Conservation (phyloP, 176 grass and related monocot genomes). For the Thalia dealbata region DNA sequence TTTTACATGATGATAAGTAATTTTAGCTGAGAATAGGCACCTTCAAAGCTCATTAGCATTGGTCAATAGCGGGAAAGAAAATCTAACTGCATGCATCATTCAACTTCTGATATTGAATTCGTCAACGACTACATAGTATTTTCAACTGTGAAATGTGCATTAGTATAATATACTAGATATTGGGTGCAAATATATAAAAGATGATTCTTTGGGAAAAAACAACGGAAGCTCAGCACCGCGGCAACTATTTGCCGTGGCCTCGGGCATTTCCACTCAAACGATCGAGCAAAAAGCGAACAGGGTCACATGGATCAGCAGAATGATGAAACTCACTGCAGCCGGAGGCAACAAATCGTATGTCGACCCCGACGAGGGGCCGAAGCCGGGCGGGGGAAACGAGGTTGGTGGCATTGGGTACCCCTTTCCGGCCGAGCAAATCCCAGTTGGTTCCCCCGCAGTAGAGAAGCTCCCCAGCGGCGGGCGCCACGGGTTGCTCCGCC, state of each 20-base stretch:
- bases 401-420: slow-evolving; percentile 32
- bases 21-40: too few relatives aligned
- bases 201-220: too few relatives aligned
- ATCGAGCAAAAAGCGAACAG: neutral
- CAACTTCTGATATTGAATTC: neutral
- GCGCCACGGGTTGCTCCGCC: neutral
- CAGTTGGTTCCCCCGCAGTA: slow-evolving; percentile 79
- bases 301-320: neutral
- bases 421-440: slow-evolving; percentile 56
- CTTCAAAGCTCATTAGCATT: neutral
- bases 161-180: neutral
- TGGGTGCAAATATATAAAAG: too few relatives aligned
- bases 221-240: neutral
- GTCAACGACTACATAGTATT: neutral
- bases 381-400: slow-evolving; percentile 67
- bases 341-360: slow-evolving; percentile 79
- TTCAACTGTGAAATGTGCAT: neutral
- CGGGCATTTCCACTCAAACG: neutral
- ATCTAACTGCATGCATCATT: neutral
- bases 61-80: neutral
- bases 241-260: neutral
- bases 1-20: neutral
- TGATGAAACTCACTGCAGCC: slow-evolving; percentile 49
- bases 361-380: slow-evolving; percentile 61
- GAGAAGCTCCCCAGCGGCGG: slow-evolving; percentile 43